These are phyloP conservation scores for Dendrobium officinale DNA, from an alignment of 106 monocot genomes.

Conservation along the genomic window DNA sequence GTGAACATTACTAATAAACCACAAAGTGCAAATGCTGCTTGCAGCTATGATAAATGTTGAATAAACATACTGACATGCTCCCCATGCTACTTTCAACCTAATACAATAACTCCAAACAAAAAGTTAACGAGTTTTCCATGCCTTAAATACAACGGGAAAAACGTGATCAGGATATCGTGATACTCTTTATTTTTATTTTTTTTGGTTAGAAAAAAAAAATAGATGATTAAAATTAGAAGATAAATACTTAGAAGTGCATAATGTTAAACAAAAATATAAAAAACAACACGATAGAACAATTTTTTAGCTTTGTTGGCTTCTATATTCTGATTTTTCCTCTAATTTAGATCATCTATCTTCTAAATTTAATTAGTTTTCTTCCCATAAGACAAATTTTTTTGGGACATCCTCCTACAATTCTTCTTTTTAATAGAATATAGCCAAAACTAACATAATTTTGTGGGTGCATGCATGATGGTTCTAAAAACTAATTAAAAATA, in stretches of 20 bases:
- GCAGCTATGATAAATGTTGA: too few species aligned
- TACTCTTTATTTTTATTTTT: too few species aligned
- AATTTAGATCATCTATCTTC: background rate
- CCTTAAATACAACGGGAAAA: background rate
- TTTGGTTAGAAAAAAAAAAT: too few species aligned
- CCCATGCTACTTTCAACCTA: background rate
- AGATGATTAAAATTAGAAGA: too few species aligned
- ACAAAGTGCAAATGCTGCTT: too few species aligned
- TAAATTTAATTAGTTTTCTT: background rate
- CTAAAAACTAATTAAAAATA: background rate
- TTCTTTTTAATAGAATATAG: background rate
- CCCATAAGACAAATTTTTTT: background rate
- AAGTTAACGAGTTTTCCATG: background rate
- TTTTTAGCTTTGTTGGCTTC: too few species aligned
- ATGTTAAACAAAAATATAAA: too few species aligned
- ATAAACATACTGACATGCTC: slow-evolving; percentile 1
- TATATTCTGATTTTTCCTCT: too few species aligned
- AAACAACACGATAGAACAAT: too few species aligned
- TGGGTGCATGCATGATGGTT: background rate
- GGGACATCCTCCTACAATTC: background rate
- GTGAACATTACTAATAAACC: too few species aligned
- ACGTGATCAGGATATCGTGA: too few species aligned
- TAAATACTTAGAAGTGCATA: too few species aligned
- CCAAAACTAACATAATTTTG: background rate
- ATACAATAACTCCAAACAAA: background rate